These are phyloP conservation scores for Scenedesmus sp. DNA, from an alignment of 163 green algal species.

Conservation along the genomic window DNA sequence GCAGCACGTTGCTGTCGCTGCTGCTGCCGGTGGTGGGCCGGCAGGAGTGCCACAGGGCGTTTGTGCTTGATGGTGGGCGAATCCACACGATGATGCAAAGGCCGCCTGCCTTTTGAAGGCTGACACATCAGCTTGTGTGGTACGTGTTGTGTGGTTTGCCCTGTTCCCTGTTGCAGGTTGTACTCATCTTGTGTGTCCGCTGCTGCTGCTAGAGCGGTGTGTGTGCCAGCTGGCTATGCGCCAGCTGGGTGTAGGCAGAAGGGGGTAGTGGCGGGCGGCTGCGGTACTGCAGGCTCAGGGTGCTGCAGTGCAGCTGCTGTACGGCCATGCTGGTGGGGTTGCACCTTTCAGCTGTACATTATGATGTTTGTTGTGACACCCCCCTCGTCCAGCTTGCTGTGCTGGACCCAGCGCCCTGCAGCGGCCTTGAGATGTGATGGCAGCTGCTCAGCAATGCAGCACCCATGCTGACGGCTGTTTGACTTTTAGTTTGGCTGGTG, in stretches of 20 bases:
- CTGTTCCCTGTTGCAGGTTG: background rate
- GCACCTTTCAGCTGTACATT: background rate
- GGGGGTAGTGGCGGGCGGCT: too few species aligned
- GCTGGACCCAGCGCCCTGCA: background rate
- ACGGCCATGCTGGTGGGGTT: background rate
- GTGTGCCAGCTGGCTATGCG: background rate
- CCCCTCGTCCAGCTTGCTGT: background rate
- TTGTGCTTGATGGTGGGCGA: background rate
- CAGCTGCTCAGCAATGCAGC: background rate
- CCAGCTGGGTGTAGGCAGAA: too few species aligned
- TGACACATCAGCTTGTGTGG: background rate
- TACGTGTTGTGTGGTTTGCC: background rate
- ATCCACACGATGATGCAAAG: background rate
- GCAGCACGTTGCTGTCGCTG: background rate
- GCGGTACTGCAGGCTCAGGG: background rate
- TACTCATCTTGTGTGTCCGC: background rate
- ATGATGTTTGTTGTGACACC: background rate
- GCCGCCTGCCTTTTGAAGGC: background rate
- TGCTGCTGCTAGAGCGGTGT: background rate
- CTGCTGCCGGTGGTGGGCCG: background rate
- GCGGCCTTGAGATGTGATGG: background rate
- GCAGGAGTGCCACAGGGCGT: background rate
- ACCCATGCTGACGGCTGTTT: background rate
- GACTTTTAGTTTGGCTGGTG: background rate
- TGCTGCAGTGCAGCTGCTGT: background rate